Evolutionary conservation across 2,329 filamentous ascomycete genomes (phyloP), one percentile per base, ranked within the genome.

Genomic region (Neoascochyta sp.): DNA sequence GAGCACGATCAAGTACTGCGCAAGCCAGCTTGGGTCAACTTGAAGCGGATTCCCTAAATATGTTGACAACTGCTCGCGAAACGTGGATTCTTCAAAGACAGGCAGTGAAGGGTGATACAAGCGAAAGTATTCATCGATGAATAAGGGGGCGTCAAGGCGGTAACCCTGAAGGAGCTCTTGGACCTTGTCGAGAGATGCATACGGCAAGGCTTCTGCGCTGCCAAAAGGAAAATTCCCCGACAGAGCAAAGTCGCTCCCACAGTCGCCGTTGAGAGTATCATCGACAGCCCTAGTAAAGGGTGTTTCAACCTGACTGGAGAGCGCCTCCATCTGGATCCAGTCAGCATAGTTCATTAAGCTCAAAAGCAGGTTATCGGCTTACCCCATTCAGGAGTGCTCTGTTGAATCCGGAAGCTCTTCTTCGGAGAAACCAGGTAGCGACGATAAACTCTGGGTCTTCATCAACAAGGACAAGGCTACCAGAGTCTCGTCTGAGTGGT

Each of bases 161-260:
- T 27, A 39, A 11, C 5, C 25, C 9, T 35, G 16, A 12, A 52
- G 10, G 5, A 49, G 30, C 10, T 31, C 26, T 7, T 35, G 27
- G 3, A 50, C 30, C 14, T 25, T 24, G 2, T 32, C 20, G 12
- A 32, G 16, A 7, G 47, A 46, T 17, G 34, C 17, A n/a, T 47
- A 50, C 12, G 23, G 39, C n/a, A 24, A 20, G 11, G 43, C 32
- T 10, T 39, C 37, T 5, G 36, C 18, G 7, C 24, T 42, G 6
- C 49, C 49, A 20, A 52, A 45, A 1, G 47, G 45, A 17, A 37
- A 52, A 15, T 51, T 52, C 4, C 45, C 42, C 13, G 45, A 41
- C 10, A 52, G 28, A n/a, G 36, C 23, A 12, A 46, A 34, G 19
- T 50, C 49, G n/a, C 26, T 41, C n/a, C 29, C 29, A 22, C 39